Evolutionary conservation across 306 rosid genomes (phyloP).

Genomic region (Cucumis sativus): Cucumber_9930_V3 NC_026656.2:19211001-19211500

Average conservation of each 20-base stretch:
- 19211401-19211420: conserved; percentile 13
- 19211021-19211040: conserved; percentile 46
- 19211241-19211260: conserved; percentile 12
- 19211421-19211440: conserved; percentile 1
- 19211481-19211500: conserved; percentile 25
- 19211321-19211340: not conserved
- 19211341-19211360: not conserved
- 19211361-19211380: not conserved
- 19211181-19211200: conserved; percentile 19
- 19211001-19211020: conserved; percentile 32
- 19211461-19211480: conserved; percentile 10
- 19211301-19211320: not conserved
- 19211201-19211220: conserved; percentile 19
- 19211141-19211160: conserved; percentile 14
- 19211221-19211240: conserved; percentile 9
- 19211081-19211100: conserved; percentile 4
- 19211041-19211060: conserved; percentile 62
- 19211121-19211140: conserved; percentile 31
- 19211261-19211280: conserved; percentile 3
- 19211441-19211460: not conserved
- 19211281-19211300: not conserved
- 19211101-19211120: conserved; percentile 29
- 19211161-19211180: conserved; percentile 31
- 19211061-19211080: conserved; percentile 30
- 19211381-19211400: not conserved